These are phyloP conservation scores for Gliomastix tumulicola DNA, from an alignment of 2,329 filamentous ascomycete species.

Conservation along the genomic window DNA sequence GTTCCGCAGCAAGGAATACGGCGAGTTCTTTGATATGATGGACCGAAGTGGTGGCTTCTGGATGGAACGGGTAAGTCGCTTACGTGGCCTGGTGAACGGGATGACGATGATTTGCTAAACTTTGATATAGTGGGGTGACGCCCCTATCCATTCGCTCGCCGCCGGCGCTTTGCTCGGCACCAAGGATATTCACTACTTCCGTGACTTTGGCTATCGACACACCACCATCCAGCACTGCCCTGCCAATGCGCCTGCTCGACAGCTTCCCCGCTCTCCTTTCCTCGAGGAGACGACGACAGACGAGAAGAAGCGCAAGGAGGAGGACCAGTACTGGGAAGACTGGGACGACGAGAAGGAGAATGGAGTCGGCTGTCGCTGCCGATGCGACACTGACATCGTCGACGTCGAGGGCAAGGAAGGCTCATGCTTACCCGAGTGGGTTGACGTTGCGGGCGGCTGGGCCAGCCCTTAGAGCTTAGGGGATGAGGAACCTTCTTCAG, in stretches of 20 bases:
- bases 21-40: slow-evolving; percentile 99
- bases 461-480: slow-evolving; percentile 50
- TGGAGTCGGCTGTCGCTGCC: slow-evolving; percentile 91
- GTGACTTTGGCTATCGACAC: slow-evolving; percentile 95
- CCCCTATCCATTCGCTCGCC: slow-evolving; percentile 94
- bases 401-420: slow-evolving; percentile 98
- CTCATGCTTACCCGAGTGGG: slow-evolving; percentile 92
- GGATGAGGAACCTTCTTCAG: no score
- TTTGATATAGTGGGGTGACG: slow-evolving; percentile 95
- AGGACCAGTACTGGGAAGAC: slow-evolving; percentile 93
- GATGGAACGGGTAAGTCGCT: slow-evolving; percentile 78
- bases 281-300: slow-evolving; percentile 76
- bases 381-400: slow-evolving; percentile 94
- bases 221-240: slow-evolving; percentile 99
- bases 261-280: slow-evolving; percentile 73
- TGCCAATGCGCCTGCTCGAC: slow-evolving; percentile 84
- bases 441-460: slow-evolving; percentile 94
- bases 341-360: slow-evolving; percentile 88
- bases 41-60: slow-evolving; percentile 96
- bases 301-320: slow-evolving; percentile 77
- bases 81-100: no score
- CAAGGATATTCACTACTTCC: slow-evolving; percentile 94
- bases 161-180: slow-evolving; percentile 79
- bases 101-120: no score
- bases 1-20: slow-evolving; percentile 95